These are phyloP conservation scores for Xylaria sp. DNA, from an alignment of 2,329 filamentous ascomycete genomes.

Conservation along the genomic window DNA sequence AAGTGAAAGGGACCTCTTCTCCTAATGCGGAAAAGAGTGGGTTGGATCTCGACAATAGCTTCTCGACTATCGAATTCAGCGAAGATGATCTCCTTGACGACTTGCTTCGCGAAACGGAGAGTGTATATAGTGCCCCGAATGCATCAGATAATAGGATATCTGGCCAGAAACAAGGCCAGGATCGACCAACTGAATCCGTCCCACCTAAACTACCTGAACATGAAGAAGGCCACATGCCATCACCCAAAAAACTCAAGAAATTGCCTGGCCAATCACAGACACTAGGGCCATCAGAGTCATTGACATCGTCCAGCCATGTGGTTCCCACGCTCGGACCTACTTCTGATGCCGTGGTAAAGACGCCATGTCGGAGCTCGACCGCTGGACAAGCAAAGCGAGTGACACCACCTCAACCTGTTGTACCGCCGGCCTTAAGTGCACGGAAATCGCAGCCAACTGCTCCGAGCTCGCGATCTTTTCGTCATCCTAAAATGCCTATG, in stretches of 20 bases:
- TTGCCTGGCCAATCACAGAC: neutral
- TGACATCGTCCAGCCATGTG: neutral
- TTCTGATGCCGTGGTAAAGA: neutral
- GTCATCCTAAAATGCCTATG: slow-evolving; percentile 41
- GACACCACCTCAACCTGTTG: neutral
- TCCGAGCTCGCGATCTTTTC: slow-evolving; percentile 31
- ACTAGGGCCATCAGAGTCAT: neutral
- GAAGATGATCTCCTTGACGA: slow-evolving; percentile 31
- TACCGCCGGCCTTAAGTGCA: slow-evolving; percentile 18
- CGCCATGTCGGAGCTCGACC: neutral
- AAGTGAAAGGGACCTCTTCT: neutral
- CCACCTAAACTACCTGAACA: slow-evolving; percentile 23
- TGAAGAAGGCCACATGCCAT: slow-evolving; percentile 1
- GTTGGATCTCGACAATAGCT: slow-evolving; percentile 13
- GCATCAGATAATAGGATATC: neutral
- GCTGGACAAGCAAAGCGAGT: slow-evolving; percentile 2
- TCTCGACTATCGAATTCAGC: slow-evolving; percentile 27
- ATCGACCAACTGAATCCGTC: slow-evolving; percentile 6
- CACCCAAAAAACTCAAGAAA: slow-evolving; percentile 13
- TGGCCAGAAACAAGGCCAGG: slow-evolving; percentile 14
- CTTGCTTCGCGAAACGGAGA: slow-evolving; percentile 18
- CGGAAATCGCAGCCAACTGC: slow-evolving; percentile 19
- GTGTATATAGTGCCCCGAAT: slow-evolving; percentile 1
- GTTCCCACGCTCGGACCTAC: neutral
- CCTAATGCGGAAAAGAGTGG: neutral